Base-by-base conservation (phyloP, 2,329 filamentous ascomycete genomes). In the Fonsecaea nubica region DNA sequence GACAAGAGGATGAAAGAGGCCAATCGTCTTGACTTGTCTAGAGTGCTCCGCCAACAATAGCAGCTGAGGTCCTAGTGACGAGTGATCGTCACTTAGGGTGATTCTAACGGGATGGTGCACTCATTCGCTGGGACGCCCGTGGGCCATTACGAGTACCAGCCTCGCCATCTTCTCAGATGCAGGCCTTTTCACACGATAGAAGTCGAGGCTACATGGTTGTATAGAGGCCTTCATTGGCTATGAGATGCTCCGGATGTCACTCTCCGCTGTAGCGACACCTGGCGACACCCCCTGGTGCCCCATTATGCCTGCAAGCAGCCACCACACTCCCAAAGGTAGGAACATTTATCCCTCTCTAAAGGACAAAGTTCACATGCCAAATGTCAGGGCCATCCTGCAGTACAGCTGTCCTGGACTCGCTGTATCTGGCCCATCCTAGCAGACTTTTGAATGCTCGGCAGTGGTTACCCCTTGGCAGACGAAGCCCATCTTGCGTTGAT, bases 221-320 rank as follows among this genome's bases (percentile, higher is more conserved):
- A 50, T 9, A 25, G 9, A 4, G 45, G 18, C 25, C 45, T 50
- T 25, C 18, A 25, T 25, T 50, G 45, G 45, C 18, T 25, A 12
- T 25, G 18, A 25, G 21, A 21, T 6, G 18, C 4, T 25, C 45
- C 45, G 7, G 45, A 50, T 50, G 25, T 25, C 45, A 10, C 18
- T 50, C 18, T 18, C 45, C 45, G 4, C 45, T 50, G 45, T 10
- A 50, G 25, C 25, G 45, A 25, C 10, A 21, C 18, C 25, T 25
- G 25, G 18, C 45, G 18, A 25, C 18, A 21, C 7, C 21, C 25
- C 25, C 25, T 25, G 25, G 3, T 25, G 25, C 0, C 45, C 15
- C 21, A 25, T 25, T 50, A 25, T 50, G 25, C 45, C 42, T 50
- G 45, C 45, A 50, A 50, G 45, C 45, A 25, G 45, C 45, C 18